These are phyloP conservation scores for Sordariomycetes sp. DNA, from an alignment of 2,329 filamentous ascomycete genomes.

Conservation along the genomic window DNA sequence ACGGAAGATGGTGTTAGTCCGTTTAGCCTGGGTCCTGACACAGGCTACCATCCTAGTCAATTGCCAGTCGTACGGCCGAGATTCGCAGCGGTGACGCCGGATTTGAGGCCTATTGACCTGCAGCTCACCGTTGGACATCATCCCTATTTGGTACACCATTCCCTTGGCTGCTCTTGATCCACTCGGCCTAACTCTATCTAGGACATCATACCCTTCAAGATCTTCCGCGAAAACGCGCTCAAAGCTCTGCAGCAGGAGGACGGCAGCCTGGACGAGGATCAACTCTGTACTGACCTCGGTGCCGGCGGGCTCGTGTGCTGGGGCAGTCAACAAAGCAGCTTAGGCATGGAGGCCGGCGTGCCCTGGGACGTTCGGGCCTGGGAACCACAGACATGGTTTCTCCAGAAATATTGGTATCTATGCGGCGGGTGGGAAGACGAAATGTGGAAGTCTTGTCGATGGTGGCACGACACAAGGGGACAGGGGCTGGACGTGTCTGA, in stretches of 20 bases:
- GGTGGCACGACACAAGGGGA: slow-evolving; percentile 18
- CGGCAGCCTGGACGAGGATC: slow-evolving; percentile 21
- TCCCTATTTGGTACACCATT: slow-evolving; percentile 18
- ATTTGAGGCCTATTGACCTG: slow-evolving; percentile 19
- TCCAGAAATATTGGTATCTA: slow-evolving; percentile 28
- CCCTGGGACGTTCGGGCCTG: slow-evolving; percentile 34
- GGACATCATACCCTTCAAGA: slow-evolving; percentile 22
- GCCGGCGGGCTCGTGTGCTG: slow-evolving; percentile 26
- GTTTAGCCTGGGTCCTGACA: slow-evolving; percentile 16
- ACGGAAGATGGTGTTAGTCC: slow-evolving; percentile 17
- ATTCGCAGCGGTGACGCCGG: slow-evolving; percentile 13
- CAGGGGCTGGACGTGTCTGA: slow-evolving; percentile 10
- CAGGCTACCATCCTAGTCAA: slow-evolving; percentile 12
- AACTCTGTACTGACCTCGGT: slow-evolving; percentile 24
- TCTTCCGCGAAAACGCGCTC: slow-evolving; percentile 20
- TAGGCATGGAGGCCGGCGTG: slow-evolving; percentile 23
- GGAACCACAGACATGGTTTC: slow-evolving; percentile 33
- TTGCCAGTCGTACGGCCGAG: slow-evolving; percentile 13
- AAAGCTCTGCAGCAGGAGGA: slow-evolving; percentile 13
- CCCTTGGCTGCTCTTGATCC: not conserved
- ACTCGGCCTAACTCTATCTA: not conserved
- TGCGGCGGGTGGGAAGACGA: slow-evolving; percentile 25
- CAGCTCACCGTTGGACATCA: slow-evolving; percentile 23
- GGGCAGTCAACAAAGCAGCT: slow-evolving; percentile 17
- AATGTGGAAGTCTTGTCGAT: slow-evolving; percentile 19